phyloP scores from a whole-genome alignment of 208 protist species.

The Spironucleus salmonicida region DNA sequence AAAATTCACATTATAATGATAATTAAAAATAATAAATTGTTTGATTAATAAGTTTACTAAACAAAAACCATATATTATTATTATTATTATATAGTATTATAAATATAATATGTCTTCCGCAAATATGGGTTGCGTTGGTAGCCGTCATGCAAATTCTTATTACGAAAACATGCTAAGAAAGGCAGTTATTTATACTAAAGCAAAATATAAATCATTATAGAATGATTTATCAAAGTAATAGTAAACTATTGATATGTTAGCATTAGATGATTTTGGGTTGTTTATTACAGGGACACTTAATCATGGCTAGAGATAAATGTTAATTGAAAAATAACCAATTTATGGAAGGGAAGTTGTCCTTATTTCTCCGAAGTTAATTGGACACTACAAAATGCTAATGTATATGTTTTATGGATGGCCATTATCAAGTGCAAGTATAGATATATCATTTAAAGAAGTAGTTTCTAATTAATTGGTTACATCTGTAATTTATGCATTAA shows the following conservation, averaged over 20 bases:
- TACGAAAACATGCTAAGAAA: background rate
- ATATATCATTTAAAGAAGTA: background rate
- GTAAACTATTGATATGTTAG: background rate
- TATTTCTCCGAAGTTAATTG: background rate
- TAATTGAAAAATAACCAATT: background rate
- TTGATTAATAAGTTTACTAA: too few relatives aligned
- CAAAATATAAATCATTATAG: background rate
- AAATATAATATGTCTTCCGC: too few relatives aligned
- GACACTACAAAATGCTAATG: background rate
- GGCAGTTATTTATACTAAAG: background rate
- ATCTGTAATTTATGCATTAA: background rate
- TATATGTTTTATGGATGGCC: background rate
- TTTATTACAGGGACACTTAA: background rate
- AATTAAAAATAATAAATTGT: too few relatives aligned
- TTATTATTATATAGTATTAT: too few relatives aligned
- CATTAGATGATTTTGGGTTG: background rate
- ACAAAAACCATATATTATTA: too few relatives aligned
- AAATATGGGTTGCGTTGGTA: background rate
- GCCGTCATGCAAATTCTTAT: background rate
- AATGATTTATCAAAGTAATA: background rate
- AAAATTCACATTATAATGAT: too few relatives aligned
- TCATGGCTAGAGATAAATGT: background rate
- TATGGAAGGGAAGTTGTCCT: background rate
- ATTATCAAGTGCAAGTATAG: background rate
- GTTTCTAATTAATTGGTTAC: background rate